Evolutionary conservation across 2,329 filamentous ascomycete genomes (phyloP), one percentile per base, ranked within the genome.

Genomic region (Microascus cirrosus): DNA sequence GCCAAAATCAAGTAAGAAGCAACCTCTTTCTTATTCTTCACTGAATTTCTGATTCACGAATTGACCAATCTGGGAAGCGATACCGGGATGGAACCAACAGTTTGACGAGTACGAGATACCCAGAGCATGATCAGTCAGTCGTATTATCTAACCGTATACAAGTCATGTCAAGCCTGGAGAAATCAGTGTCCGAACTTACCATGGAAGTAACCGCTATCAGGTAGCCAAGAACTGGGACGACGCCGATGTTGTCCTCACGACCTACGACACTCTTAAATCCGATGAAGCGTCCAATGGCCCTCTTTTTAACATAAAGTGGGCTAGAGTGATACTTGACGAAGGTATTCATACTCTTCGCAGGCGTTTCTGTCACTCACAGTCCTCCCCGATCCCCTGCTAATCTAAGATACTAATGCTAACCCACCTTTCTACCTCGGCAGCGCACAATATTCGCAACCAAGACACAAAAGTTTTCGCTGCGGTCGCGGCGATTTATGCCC

Each of bases 401-500:
- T 22, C 34, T 36, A n/a, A 13, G 18, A 11, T n/a, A 5, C 10
- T 35, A 18, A 18, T 12, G 52, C 52, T 34, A 34, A 32, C 22
- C 18, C 7, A 18, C n/a, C 18, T 54, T n/a, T 13, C 36, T 42
- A 42, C 18, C 10, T 13, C 13, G 36, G 36, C 6, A 78, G 78
- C 77, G 15, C 77, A 82, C 61, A 70, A 71, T 2, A 79, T 82
- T 25, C 74, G 78, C n/a, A 74, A 74, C 1, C 70, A 69, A 20
- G 66, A 72, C 4, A 81, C 77, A 1, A 69, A 67, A 0, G 70
- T 77, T 11, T 70, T 77, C 59, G 69, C 68, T 1, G 71, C 76
- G 0, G 75, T 76, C 3, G 62, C 65, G 24, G 67, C 71, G 0
- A 66, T 83, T 0, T 58, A 63, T 1, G 73, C 78, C 0, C 67